phyloP scores from a whole-genome alignment of 176 grass and related monocot species.

The Triticum aestivum region DNA sequence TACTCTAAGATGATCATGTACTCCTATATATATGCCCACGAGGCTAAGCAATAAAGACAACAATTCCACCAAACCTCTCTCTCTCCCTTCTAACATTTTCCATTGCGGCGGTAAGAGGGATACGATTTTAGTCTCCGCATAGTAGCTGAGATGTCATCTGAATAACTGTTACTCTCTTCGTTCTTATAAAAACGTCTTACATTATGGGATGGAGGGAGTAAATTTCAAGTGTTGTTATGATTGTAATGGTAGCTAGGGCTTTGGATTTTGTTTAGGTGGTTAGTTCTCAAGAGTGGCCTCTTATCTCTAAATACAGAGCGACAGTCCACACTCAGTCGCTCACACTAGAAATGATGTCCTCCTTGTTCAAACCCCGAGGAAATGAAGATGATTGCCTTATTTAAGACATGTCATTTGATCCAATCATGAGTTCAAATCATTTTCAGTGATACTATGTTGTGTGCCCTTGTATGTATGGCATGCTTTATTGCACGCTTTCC shows the following conservation, averaged over 20 bases:
- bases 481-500: background rate
- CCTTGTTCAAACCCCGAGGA: conserved; percentile 61
- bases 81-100: too few species aligned
- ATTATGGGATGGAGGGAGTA: too few species aligned
- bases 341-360: conserved; percentile 76
- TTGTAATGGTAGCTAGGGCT: background rate
- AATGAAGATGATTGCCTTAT: conserved; percentile 64
- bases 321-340: conserved; percentile 68
- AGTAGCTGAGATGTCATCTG: background rate
- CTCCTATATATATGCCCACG: too few species aligned
- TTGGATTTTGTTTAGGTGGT: conserved; percentile 49
- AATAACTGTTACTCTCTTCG: too few species aligned
- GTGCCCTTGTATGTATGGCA: too few species aligned
- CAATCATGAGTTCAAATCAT: background rate
- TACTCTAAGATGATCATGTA: too few species aligned
- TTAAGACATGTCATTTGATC: conserved; percentile 23
- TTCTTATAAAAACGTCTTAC: too few species aligned
- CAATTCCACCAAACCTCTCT: too few species aligned
- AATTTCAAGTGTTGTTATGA: background rate
- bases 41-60: too few species aligned
- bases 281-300: conserved; percentile 69
- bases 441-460: background rate
- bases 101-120: too few species aligned
- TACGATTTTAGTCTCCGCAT: too few species aligned
- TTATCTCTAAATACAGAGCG: conserved; percentile 73